Conservation (phyloP, 2,329 filamentous ascomycete species). For the Apiospora phragmitis region DNA sequence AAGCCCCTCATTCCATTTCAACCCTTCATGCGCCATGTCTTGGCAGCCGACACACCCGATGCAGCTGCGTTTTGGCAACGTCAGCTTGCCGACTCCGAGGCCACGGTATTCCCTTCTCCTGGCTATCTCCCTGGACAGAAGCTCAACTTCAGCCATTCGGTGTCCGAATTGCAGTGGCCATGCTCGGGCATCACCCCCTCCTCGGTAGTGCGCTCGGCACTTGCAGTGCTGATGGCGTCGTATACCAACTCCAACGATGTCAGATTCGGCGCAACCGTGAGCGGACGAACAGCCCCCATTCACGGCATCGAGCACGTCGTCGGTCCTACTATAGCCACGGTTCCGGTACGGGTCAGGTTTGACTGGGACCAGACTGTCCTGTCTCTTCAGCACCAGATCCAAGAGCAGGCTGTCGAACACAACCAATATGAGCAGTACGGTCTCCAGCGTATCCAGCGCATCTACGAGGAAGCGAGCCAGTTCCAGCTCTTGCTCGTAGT, state of each 20-base stretch:
- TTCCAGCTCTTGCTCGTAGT: conserved; percentile 1
- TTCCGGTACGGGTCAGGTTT: neutral
- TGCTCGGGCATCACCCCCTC: neutral
- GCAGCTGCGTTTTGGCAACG: neutral
- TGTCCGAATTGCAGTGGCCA: neutral
- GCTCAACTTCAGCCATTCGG: neutral
- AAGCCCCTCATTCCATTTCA: neutral
- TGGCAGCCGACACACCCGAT: neutral
- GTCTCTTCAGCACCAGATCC: neutral
- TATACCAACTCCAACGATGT: neutral
- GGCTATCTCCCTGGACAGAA: neutral
- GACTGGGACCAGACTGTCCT: neutral
- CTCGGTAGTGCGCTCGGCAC: neutral
- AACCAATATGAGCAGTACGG: neutral
- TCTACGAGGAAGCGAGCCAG: neutral
- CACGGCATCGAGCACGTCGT: neutral
- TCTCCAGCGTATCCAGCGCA: neutral
- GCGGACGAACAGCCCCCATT: neutral
- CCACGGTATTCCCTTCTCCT: neutral
- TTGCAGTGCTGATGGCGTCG: neutral
- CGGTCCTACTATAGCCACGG: neutral
- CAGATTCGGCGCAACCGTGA: neutral
- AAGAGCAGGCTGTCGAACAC: neutral
- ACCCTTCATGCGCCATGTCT: neutral
- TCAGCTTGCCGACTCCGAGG: neutral